Evolutionary conservation across 768 basidiomycete species (phyloP).

Genomic region (Rickenella mellea): DNA sequence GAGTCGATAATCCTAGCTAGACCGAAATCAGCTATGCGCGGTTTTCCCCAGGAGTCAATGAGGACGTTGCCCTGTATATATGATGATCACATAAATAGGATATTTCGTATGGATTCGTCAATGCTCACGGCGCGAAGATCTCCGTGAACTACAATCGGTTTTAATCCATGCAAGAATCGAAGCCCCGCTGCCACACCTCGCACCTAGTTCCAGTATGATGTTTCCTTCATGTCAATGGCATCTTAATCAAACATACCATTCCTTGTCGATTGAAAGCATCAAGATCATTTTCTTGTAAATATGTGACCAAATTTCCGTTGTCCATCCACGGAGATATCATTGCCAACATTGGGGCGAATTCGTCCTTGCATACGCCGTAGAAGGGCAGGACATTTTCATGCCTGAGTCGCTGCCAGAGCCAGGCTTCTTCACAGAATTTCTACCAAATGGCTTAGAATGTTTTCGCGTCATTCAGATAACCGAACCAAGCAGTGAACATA

Average conservation of each 20-base stretch:
- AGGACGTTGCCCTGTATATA: slow-evolving; percentile 36
- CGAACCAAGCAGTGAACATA: no score
- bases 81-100: not conserved
- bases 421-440: not conserved
- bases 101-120: not conserved
- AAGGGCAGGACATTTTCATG: not conserved
- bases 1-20: slow-evolving; percentile 33
- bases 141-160: slow-evolving; percentile 43
- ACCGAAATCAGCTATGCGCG: slow-evolving; percentile 49
- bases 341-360: not conserved
- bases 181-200: slow-evolving; percentile 36
- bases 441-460: not conserved
- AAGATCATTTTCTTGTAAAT: not conserved
- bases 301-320: not conserved
- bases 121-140: slow-evolving; percentile 40
- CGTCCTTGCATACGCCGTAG: not conserved
- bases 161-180: slow-evolving; percentile 39
- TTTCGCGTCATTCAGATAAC: not conserved
- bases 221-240: not conserved
- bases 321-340: slow-evolving; percentile 1
- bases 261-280: not conserved
- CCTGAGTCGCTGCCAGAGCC: not conserved
- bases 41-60: slow-evolving; percentile 32
- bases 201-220: slow-evolving; percentile 22
- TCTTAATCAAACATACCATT: not conserved